These are phyloP conservation scores for Boletus mariae DNA, from an alignment of 1,284 basidiomycete genomes.

Conservation along the genomic window DNA sequence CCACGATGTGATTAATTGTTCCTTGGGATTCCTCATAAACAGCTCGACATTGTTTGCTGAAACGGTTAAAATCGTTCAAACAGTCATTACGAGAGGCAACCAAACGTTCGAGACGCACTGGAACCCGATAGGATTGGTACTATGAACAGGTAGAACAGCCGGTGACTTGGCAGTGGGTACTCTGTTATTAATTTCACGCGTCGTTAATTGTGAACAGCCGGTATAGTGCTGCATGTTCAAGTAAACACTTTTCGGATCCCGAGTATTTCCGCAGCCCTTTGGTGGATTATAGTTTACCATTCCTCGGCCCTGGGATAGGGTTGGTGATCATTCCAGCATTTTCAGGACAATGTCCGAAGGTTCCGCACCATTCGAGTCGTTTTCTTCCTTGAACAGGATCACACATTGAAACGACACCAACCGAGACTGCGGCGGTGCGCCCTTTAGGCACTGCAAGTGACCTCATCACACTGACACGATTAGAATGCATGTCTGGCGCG, in stretches of 20 bases:
- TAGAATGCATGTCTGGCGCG: slow-evolving; percentile 28
- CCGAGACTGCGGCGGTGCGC: slow-evolving; percentile 23
- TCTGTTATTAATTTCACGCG: slow-evolving; percentile 2
- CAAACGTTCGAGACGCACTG: not conserved
- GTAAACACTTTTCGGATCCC: slow-evolving; percentile 4
- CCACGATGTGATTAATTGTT: slow-evolving; percentile 2
- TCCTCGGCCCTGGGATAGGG: slow-evolving; percentile 1
- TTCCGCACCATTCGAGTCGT: slow-evolving; percentile 1
- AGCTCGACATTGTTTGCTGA: not conserved
- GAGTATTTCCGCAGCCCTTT: slow-evolving; percentile 6
- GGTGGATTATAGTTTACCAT: not conserved
- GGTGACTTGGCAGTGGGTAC: not conserved
- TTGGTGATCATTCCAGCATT: slow-evolving; percentile 3
- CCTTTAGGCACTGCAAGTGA: slow-evolving; percentile 21
- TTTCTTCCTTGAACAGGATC: slow-evolving; percentile 14
- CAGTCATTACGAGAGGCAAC: not conserved
- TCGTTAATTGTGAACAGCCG: slow-evolving; percentile 9
- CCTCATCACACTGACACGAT: slow-evolving; percentile 33
- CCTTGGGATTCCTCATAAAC: not conserved
- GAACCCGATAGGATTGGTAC: not conserved
- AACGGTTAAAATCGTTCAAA: not conserved
- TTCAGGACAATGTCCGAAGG: slow-evolving; percentile 1
- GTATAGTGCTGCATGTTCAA: slow-evolving; percentile 2
- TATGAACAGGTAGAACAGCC: not conserved
- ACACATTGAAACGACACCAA: slow-evolving; percentile 4